Percentiles rank a stretch among this genome's conserved stretches.
Evolutionary conservation across 352 stramenopile species (phyloP).

Genomic region (Phytophthora kernoviae): DNA sequence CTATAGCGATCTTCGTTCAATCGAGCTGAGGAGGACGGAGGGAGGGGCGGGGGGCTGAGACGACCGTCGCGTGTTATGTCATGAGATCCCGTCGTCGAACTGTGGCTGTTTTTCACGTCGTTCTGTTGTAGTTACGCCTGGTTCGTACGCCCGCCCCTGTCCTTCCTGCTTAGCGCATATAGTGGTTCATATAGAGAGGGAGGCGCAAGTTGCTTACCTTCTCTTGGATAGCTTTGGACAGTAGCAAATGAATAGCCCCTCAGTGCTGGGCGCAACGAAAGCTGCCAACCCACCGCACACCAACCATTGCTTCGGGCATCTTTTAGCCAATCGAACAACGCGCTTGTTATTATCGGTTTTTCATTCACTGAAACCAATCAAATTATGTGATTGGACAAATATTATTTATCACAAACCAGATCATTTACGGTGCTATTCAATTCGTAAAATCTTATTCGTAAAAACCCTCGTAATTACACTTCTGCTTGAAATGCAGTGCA

Average conservation of each 20-base stretch:
- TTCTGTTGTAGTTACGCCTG: not conserved
- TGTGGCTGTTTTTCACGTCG: not conserved
- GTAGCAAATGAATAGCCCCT: conserved; percentile 70
- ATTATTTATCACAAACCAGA: too few relatives aligned
- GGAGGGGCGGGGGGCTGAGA: not conserved
- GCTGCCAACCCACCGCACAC: conserved; percentile 36
- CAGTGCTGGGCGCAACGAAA: conserved; percentile 3
- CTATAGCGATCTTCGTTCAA: conserved; percentile 7
- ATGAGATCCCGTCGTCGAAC: not conserved
- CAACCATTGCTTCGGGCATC: conserved; percentile 54
- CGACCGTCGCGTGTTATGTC: not conserved
- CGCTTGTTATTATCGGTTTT: conserved; percentile 20
- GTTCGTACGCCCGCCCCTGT: not conserved
- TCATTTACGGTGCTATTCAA: too few relatives aligned
- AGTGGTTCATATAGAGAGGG: conserved; percentile 4
- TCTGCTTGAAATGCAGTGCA: conserved; percentile 18
- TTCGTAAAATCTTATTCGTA: too few relatives aligned
- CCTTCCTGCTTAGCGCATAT: not conserved
- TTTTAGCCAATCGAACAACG: conserved; percentile 10
- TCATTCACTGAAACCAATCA: not conserved
- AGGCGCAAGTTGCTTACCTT: conserved; percentile 48
- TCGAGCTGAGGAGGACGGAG: not conserved
- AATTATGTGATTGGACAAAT: too few relatives aligned
- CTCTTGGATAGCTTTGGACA: conserved; percentile 90
- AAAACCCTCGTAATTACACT: conserved; percentile 35